Evolutionary conservation across 441 rosid genomes (phyloP), one percentile per base, ranked within the genome.

Genomic region (Aquilaria agallochum): DNA sequence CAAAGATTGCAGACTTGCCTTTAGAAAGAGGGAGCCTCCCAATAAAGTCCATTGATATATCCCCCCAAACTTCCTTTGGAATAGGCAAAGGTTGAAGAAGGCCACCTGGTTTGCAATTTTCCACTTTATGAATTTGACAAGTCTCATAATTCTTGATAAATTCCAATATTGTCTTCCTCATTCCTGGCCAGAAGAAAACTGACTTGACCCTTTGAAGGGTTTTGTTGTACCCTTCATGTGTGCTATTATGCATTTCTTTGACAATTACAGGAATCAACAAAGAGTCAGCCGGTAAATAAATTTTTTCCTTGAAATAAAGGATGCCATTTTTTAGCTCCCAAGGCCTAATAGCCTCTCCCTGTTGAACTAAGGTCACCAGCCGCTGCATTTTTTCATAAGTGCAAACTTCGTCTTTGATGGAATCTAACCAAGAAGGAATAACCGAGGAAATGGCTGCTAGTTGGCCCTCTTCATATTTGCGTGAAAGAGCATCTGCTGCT

Each of bases 21-120:
- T n/a, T 1, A 33, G 45, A 48, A 1, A 0, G 5, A 13, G 31
- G 54, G 0, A 49, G 15, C 2, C 45, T 44, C 3, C 49, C 53
- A 12, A 60, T 49, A 32, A 60, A 60, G 3, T 60, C 63, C 46
- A 60, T 60, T 31, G 64, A 60, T 3, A 60, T 49, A 8, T 60
- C 64, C 5, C 0, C 20, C 40, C 6, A 58, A 4, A 14, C 12
- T 6, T 4, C 0, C 0, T 4, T 1, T 5, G 58, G 66, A 7
- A 42, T 13, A 10, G 30, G n/a, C 2, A 62, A 0, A 0, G 65
- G 50, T 0, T 61, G 36, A 5, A 61, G 6, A 1, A 61, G 11
- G 0, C 49, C 40, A 0, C 2, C 1, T 1, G 34, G 11, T 0
- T 9, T 0, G 11, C 11, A 2, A 5, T 15, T 5, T 6, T n/a